Conservation (phyloP, 2,329 filamentous ascomycete species). For the Paraphoma chrysanthemicola region DNA sequence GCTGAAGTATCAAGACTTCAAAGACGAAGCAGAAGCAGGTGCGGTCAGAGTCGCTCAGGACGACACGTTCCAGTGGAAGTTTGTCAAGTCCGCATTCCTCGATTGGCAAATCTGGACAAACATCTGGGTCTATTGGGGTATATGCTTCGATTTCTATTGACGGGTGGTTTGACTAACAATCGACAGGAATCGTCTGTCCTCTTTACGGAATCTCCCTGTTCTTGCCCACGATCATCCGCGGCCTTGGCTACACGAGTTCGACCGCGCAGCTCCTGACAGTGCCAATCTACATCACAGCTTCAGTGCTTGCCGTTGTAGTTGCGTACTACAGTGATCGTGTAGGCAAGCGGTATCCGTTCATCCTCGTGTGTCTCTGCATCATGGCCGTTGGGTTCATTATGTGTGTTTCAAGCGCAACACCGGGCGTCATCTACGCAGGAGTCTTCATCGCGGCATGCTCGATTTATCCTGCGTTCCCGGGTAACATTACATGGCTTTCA, state of each 20-base stretch:
- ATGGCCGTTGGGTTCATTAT: constrained; percentile 48
- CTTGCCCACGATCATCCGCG: constrained; percentile 57
- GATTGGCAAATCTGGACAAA: constrained; percentile 59
- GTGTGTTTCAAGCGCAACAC: constrained; percentile 40
- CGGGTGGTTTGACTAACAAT: constrained; percentile 6
- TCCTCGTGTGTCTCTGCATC: constrained; percentile 39
- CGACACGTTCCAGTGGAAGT: constrained; percentile 71
- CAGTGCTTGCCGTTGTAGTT: constrained; percentile 40
- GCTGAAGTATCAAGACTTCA: constrained; percentile 58
- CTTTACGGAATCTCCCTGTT: constrained; percentile 48
- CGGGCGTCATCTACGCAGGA: constrained; percentile 47
- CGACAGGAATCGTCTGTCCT: constrained; percentile 47
- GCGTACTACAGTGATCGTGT: constrained; percentile 41
- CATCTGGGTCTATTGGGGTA: constrained; percentile 69
- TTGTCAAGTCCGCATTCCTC: constrained; percentile 53
- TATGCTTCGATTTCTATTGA: constrained; percentile 50
- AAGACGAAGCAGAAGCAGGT: constrained; percentile 58
- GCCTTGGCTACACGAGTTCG: constrained; percentile 49
- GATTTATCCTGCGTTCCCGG: constrained; percentile 48
- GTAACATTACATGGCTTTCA: constrained; percentile 59
- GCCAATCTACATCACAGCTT: constrained; percentile 51
- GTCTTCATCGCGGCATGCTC: constrained; percentile 47
- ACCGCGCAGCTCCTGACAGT: constrained; percentile 53
- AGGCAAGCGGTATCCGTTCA: constrained; percentile 44
- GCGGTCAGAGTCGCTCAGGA: constrained; percentile 73